Evolutionary conservation across 805 yeast species (phyloP), one percentile per base, ranked within the genome.

Genomic region (Starmera dryadoides): DNA sequence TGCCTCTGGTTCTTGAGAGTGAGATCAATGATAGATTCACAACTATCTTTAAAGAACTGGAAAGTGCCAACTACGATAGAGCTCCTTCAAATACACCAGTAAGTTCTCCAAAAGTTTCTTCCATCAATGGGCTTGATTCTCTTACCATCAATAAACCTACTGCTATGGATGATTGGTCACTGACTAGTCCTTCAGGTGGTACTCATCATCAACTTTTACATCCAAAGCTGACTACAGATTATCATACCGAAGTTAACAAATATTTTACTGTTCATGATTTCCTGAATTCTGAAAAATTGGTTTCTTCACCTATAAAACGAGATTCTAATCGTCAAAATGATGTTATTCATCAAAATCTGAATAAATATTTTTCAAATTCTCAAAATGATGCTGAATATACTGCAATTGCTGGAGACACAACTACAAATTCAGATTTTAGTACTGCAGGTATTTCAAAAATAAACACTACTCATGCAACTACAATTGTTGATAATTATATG

Each of bases 41-140:
- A 12, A 25, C 28, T n/a, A 25, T 25, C 28, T 11, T 25, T 17
- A 17, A 30, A 17, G 32, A 30, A 17, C 32, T 30, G 32, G 32
- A 17, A 16, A 16, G 19, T 17, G 32, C 32, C 7, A 32, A 20
- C 25, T 4, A 32, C 23, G 14, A 32, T 25, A 19, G 32, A 6
- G 32, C 32, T 4, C 32, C 32, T 17, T 30, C 32, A 36, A 37
- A 41, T 37, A 9, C 37, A 37, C 17, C 29, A 10, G 17, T 28
- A 22, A 16, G 36, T 17, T 37, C 38, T 4, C 21, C 40, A 25
- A 19, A 32, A 12, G 15, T 30, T n/a, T 25, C 28, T n/a, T 25
- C 5, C 10, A 25, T 25, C 28, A 25, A 25, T 12, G 28, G 28
- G 4, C 9, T 25, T 11, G 28, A 25, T n/a, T 25, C 28, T 4